Evolutionary conservation across 768 basidiomycete genomes (phyloP).

Genomic region (Termitomyces titanicus): DNA sequence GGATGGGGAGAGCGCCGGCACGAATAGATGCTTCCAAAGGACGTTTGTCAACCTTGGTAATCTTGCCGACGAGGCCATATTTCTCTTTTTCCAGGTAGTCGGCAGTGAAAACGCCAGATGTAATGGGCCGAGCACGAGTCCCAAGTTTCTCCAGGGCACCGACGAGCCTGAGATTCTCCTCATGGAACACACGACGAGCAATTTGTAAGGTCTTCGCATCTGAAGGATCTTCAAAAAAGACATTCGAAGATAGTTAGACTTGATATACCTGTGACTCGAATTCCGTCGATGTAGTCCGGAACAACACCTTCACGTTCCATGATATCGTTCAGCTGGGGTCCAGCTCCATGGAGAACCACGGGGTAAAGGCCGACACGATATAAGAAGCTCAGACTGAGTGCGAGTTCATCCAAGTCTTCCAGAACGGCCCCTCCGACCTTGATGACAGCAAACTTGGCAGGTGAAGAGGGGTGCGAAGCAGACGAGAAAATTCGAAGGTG

Average conservation of each 20-base stretch:
- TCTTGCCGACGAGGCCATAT: slow-evolving; percentile 94
- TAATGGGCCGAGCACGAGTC: slow-evolving; percentile 96
- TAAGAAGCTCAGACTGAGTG: slow-evolving; percentile 92
- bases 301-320: slow-evolving; percentile 90
- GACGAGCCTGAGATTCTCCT: slow-evolving; percentile 95
- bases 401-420: slow-evolving; percentile 88
- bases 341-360: slow-evolving; percentile 93
- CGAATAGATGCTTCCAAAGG: slow-evolving; percentile 96
- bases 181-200: slow-evolving; percentile 94
- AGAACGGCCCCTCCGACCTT: slow-evolving; percentile 98
- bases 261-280: slow-evolving; percentile 85
- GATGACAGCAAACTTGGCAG: slow-evolving; percentile 96
- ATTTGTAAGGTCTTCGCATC: slow-evolving; percentile 93
- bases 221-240: slow-evolving; percentile 22
- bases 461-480: slow-evolving; percentile 83
- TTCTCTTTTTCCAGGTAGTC: slow-evolving; percentile 94
- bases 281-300: slow-evolving; percentile 97
- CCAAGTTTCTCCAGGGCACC: slow-evolving; percentile 90
- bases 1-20: slow-evolving; percentile 92
- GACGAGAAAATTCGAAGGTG: slow-evolving; percentile 97
- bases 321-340: slow-evolving; percentile 92
- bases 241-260: not conserved
- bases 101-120: slow-evolving; percentile 95
- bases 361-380: slow-evolving; percentile 98
- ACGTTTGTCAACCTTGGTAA: slow-evolving; percentile 92